Conservation (phyloP, 352 stramenopile genomes). For the Phytophthora aleatoria region DNA sequence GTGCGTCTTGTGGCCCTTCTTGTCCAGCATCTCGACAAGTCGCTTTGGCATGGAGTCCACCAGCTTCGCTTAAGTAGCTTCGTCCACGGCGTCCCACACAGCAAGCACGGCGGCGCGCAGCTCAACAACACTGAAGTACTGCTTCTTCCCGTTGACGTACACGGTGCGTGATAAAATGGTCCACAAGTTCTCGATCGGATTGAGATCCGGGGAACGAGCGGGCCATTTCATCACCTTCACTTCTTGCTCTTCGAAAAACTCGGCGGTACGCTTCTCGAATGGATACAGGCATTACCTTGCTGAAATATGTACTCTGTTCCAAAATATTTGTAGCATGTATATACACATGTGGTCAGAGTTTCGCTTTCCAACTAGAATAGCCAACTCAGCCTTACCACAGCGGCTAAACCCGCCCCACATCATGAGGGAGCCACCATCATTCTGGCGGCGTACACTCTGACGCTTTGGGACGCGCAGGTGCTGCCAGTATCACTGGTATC, state of each 20-base stretch:
- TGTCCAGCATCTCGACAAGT: conserved; percentile 4
- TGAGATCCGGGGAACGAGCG: conserved; percentile 12
- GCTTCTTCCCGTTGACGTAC: conserved; percentile 9
- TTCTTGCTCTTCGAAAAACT: conserved; percentile 11
- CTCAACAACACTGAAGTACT: conserved; percentile 2
- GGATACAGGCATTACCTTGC: neutral
- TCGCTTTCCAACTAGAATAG: neutral
- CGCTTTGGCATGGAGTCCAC: conserved; percentile 6
- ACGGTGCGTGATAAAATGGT: neutral
- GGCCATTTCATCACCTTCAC: conserved; percentile 8
- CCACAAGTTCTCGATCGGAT: conserved; percentile 17
- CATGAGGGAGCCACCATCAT: neutral
- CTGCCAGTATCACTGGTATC: conserved; percentile 1
- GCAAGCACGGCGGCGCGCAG: neutral
- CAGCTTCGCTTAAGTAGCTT: neutral
- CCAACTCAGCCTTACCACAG: conserved; percentile 1
- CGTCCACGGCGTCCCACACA: neutral
- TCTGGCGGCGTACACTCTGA: neutral
- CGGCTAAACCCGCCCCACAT: neutral
- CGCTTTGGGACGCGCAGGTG: neutral
- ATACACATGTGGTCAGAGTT: neutral
- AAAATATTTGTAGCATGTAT: too few relatives aligned
- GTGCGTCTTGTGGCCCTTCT: conserved; percentile 8
- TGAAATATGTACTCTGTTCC: neutral
- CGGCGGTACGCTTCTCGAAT: neutral